phyloP scores from a whole-genome alignment of 257 asterid genomes.

The Fraxinus americana region DNA sequence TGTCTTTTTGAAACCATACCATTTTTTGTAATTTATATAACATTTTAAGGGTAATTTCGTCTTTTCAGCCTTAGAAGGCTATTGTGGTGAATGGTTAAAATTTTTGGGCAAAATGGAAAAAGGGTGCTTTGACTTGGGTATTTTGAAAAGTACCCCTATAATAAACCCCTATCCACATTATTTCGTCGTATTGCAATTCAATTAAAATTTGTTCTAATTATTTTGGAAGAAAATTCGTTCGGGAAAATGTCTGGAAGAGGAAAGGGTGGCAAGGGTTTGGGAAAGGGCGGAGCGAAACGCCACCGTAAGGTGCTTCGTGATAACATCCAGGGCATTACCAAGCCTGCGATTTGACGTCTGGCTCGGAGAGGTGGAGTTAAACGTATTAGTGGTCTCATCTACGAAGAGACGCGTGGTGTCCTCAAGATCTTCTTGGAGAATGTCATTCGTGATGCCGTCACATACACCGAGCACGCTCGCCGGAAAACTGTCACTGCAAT shows the following conservation, averaged over 20 bases:
- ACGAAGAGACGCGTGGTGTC: constrained; percentile 34
- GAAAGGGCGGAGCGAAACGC: constrained; percentile 40
- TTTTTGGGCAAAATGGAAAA: no score
- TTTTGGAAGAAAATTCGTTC: background rate
- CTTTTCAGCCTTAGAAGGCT: no score
- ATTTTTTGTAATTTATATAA: no score
- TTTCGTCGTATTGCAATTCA: background rate
- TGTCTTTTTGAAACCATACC: no score
- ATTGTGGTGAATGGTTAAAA: no score
- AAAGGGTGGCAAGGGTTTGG: constrained; percentile 39
- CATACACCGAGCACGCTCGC: constrained; percentile 37
- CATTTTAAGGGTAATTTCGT: no score
- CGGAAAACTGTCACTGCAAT: constrained; percentile 39
- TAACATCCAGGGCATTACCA: constrained; percentile 34
- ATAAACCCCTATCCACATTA: background rate
- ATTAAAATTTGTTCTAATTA: background rate
- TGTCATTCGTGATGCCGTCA: constrained; percentile 33
- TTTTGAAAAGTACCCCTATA: no score
- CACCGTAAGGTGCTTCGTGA: constrained; percentile 37
- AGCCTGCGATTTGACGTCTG: constrained; percentile 37
- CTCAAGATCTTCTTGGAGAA: constrained; percentile 35
- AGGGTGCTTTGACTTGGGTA: no score
- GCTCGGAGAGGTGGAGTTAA: constrained; percentile 37
- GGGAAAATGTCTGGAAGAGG: constrained; percentile 38
- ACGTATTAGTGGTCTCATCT: constrained; percentile 35